These are phyloP conservation scores for Macrophomina pseudophaseolina DNA, from an alignment of 2,329 filamentous ascomycete genomes.

Conservation along the genomic window DNA sequence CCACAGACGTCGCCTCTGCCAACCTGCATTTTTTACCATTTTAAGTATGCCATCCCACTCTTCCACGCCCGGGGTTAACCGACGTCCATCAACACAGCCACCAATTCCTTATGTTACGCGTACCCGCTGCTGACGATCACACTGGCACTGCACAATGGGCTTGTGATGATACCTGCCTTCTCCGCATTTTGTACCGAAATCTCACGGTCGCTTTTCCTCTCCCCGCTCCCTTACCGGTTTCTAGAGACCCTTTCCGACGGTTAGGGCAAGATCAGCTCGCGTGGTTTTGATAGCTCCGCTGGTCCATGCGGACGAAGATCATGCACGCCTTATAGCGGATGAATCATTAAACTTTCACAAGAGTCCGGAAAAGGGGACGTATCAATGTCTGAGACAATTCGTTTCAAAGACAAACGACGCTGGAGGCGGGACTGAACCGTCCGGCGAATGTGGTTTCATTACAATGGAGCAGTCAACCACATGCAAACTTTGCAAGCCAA, in stretches of 20 bases:
- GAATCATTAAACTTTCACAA: constrained; percentile 15
- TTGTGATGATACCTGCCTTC: constrained; percentile 10
- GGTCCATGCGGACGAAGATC: constrained; percentile 20
- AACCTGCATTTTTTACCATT: background rate
- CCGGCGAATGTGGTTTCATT: background rate
- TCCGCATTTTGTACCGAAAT: background rate
- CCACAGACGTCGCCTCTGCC: no score
- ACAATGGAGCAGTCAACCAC: background rate
- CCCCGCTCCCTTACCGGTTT: background rate
- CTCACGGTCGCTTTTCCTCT: background rate
- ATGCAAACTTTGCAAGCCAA: background rate
- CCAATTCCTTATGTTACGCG: constrained; percentile 1
- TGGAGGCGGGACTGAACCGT: background rate
- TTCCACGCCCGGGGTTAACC: no score
- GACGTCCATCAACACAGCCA: background rate
- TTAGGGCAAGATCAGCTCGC: constrained; percentile 12
- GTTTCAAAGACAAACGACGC: background rate
- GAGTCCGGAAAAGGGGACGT: constrained; percentile 5
- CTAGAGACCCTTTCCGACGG: background rate
- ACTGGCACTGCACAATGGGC: constrained; percentile 7
- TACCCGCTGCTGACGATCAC: background rate
- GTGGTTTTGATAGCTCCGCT: constrained; percentile 6
- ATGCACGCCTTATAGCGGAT: constrained; percentile 14
- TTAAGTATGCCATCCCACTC: no score
- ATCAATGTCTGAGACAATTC: background rate